phyloP scores from a whole-genome alignment of 441 rosid genomes.

The Manihot esculenta region DNA sequence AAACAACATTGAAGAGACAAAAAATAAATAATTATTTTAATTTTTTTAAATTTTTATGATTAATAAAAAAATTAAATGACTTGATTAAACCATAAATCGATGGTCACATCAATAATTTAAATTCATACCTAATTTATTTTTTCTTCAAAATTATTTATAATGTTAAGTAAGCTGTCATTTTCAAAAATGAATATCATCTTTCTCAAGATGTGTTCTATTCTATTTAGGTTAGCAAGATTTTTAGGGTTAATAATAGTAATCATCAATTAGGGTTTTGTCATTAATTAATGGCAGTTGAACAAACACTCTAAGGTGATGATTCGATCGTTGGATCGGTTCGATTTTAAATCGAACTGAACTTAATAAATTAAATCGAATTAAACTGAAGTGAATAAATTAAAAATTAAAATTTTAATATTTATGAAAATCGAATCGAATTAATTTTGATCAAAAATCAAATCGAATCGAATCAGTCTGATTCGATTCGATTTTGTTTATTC shows the following conservation, averaged over 20 bases:
- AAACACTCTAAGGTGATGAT: too few species aligned
- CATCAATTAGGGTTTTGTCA: neutral
- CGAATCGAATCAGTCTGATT: too few species aligned
- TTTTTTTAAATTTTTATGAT: neutral
- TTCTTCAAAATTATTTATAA: neutral
- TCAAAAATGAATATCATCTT: neutral
- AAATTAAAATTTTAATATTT: too few species aligned
- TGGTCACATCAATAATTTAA: constrained; percentile 18
- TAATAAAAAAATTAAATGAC: neutral
- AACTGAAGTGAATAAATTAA: too few species aligned
- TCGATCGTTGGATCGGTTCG: too few species aligned
- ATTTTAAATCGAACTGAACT: too few species aligned
- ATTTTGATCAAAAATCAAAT: too few species aligned
- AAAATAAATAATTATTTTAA: too few species aligned
- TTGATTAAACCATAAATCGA: neutral
- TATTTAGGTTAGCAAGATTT: neutral
- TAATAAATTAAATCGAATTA: too few species aligned
- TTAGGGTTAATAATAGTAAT: neutral
- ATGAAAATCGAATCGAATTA: too few species aligned
- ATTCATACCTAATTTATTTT: neutral
- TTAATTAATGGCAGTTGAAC: neutral
- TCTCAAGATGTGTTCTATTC: neutral
- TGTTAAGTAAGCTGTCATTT: neutral
- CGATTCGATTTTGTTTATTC: too few species aligned
- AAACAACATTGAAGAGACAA: too few species aligned